Evolutionary conservation across 768 basidiomycete genomes (phyloP).

Genomic region (Termitomyces sp.): DNA sequence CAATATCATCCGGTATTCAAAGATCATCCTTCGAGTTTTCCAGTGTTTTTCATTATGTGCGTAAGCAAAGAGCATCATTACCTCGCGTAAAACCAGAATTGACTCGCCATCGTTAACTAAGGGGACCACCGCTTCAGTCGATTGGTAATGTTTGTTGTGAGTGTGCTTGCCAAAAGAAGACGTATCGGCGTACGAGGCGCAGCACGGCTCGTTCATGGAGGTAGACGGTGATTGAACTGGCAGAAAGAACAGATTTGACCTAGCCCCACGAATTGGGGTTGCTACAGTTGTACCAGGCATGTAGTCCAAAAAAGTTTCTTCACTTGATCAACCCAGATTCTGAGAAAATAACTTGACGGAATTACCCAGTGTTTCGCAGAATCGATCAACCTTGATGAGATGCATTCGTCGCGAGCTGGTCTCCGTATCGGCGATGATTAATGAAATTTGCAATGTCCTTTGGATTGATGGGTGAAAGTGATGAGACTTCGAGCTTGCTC

Average conservation of each 20-base stretch:
- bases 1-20: background rate
- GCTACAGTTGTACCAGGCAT: background rate
- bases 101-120: slow-evolving; percentile 16
- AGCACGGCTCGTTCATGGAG: slow-evolving; percentile 10
- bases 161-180: background rate
- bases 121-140: slow-evolving; percentile 7
- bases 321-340: background rate
- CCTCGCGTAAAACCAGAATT: slow-evolving; percentile 8
- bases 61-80: background rate
- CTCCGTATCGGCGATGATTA: background rate
- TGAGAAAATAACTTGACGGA: background rate
- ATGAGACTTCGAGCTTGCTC: slow-evolving; percentile 4
- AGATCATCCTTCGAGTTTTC: background rate
- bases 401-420: background rate
- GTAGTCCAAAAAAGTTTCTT: slow-evolving; percentile 1
- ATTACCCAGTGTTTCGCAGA: background rate
- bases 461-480: slow-evolving; percentile 5
- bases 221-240: slow-evolving; percentile 13
- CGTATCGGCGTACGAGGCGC: slow-evolving; percentile 2
- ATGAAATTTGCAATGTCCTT: slow-evolving; percentile 1
- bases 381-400: background rate
- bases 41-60: background rate
- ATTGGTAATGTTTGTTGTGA: background rate
- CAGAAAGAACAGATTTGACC: background rate
- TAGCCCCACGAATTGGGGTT: background rate